A percentile compares a stretch with the other conserved stretches of the same genome.
Conservation (phyloP, 2,329 filamentous ascomycete genomes). For the Aotearoamyces nothofagi region DNA sequence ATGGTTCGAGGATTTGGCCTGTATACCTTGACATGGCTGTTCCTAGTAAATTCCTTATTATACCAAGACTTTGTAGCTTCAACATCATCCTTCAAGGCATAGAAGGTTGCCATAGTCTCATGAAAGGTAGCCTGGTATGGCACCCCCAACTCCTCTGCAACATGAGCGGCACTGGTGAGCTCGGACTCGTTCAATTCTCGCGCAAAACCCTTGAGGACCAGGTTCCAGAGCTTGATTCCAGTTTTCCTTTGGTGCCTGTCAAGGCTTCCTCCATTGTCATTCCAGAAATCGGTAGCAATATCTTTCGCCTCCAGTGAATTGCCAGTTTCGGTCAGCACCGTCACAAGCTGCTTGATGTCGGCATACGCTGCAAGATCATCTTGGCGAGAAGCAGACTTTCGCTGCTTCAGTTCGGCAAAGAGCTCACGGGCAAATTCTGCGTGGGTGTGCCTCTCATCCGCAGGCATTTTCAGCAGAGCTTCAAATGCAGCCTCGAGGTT, state of each 20-base stretch:
- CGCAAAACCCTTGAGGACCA: conserved; percentile 45
- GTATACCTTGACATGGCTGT: background rate
- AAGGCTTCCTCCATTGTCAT: background rate
- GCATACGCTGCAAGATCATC: background rate
- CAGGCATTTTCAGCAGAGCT: conserved; percentile 10
- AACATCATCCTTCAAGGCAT: conserved; percentile 39
- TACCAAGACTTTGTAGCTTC: conserved; percentile 56
- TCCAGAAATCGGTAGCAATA: conserved; percentile 3
- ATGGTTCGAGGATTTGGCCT: conserved; percentile 13
- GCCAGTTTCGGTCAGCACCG: conserved; percentile 11
- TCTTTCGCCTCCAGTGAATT: conserved; percentile 12
- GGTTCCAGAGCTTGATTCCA: conserved; percentile 27
- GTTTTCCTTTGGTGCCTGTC: conserved; percentile 2
- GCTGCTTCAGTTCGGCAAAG: conserved; percentile 8
- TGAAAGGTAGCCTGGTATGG: conserved; percentile 31
- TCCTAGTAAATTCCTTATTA: conserved; percentile 29
- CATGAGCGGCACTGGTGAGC: conserved; percentile 37
- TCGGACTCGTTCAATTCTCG: conserved; percentile 40
- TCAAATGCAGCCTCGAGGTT: conserved; percentile 8
- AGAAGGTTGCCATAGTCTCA: conserved; percentile 44
- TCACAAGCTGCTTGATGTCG: conserved; percentile 4
- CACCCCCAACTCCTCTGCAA: conserved; percentile 31
- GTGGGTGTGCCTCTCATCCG: conserved; percentile 6
- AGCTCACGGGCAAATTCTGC: conserved; percentile 12
- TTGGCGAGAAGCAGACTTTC: background rate